phyloP scores from a whole-genome alignment of 805 yeast species.

The Lipomyces oligophaga region DNA sequence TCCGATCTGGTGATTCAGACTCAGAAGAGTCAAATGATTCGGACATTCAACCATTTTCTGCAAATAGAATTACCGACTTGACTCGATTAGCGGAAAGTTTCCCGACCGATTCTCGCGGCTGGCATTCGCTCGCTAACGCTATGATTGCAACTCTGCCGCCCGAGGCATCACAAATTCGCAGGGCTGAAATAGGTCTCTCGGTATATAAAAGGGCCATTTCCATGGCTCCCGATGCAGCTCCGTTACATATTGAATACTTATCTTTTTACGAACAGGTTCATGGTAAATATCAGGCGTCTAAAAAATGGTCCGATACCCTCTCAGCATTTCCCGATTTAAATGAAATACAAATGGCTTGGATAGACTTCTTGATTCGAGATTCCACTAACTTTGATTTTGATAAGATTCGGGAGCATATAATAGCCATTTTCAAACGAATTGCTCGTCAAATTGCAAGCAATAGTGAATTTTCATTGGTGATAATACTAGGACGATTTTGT shows the following conservation, averaged over 20 bases:
- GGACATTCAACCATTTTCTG: constrained; percentile 2
- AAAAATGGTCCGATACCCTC: constrained; percentile 8
- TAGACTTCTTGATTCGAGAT: constrained; percentile 18
- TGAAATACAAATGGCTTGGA: constrained; percentile 14
- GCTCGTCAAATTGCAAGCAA: neutral
- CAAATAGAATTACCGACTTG: neutral
- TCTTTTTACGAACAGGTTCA: constrained; percentile 8
- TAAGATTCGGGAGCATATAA: constrained; percentile 1
- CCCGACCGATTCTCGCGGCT: constrained; percentile 7
- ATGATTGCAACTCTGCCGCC: constrained; percentile 1
- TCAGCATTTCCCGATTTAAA: constrained; percentile 8
- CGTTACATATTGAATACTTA: constrained; percentile 8
- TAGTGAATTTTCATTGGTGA: neutral
- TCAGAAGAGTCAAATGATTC: constrained; percentile 10
- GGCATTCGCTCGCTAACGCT: constrained; percentile 16
- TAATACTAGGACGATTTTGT: constrained; percentile 3
- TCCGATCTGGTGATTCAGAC: neutral
- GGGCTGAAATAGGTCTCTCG: constrained; percentile 15
- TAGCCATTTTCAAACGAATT: neutral
- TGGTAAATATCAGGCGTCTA: constrained; percentile 20
- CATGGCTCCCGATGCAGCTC: constrained; percentile 11
- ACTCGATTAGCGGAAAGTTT: constrained; percentile 10
- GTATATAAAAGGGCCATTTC: constrained; percentile 18
- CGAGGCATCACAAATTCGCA: neutral
- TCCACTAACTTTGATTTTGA: constrained; percentile 16